Evolutionary conservation across 2,329 filamentous ascomycete species (phyloP).

Genomic region (Cladosporium austrohemisphaericum): DNA sequence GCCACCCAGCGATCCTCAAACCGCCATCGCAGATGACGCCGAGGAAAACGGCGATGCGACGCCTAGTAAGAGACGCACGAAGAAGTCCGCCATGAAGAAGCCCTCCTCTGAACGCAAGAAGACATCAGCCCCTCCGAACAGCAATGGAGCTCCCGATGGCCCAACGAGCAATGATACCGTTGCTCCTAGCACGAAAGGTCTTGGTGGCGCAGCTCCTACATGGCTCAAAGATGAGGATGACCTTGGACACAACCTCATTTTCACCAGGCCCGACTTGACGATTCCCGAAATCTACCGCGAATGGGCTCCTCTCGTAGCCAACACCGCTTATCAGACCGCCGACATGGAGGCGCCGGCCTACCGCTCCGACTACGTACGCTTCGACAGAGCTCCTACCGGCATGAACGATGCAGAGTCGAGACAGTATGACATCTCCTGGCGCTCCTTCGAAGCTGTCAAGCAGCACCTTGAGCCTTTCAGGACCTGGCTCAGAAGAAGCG

Average conservation of each 20-base stretch:
- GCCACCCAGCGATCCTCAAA: not conserved
- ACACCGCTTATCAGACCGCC: not conserved
- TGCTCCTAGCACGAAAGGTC: not conserved
- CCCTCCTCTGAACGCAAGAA: not conserved
- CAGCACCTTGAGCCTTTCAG: conserved; percentile 6
- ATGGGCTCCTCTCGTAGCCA: not conserved
- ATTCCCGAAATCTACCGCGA: conserved; percentile 5
- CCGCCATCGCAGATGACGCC: not conserved
- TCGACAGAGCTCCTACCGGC: not conserved
- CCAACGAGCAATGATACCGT: not conserved
- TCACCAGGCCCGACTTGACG: not conserved
- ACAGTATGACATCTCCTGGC: not conserved
- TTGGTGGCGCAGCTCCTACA: not conserved
- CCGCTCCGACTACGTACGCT: not conserved
- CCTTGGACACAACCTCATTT: not conserved
- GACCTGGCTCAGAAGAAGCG: not conserved
- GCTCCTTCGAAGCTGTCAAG: not conserved
- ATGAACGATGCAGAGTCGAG: not conserved
- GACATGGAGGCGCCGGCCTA: not conserved
- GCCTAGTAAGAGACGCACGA: not conserved
- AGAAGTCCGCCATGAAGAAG: not conserved
- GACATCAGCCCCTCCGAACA: not conserved
- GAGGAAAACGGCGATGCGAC: not conserved
- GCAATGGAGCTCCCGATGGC: not conserved
- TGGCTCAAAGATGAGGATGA: conserved; percentile 10